Evolutionary conservation across 805 yeast species (phyloP), one percentile per base, ranked within the genome.

Genomic region (Myxozyma melibiosi): DNA sequence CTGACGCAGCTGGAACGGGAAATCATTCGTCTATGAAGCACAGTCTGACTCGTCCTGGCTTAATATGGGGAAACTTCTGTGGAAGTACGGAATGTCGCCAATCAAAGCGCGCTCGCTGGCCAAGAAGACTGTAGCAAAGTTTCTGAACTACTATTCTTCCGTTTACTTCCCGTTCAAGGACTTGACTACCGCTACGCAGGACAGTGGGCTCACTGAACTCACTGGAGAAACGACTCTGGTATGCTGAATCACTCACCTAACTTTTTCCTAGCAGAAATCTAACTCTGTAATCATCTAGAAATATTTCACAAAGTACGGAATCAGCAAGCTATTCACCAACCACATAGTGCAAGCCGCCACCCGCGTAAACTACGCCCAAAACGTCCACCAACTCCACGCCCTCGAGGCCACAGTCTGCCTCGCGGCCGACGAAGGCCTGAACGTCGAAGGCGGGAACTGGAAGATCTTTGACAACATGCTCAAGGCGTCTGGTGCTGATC

Each of bases 381-480:
- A 76, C 53, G 47, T 77, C 6, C 65, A 72, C 44, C 68, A 74
- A n/a, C 71, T 78, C n/a, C 80, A 78, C 53, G 76, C 74, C 0
- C 57, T 79, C 18, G 82, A 76, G 0, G 69, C 76, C 0, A 47
- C 73, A 27, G 78, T 79, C 14, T 67, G 76, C 11, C 31, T 77
- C 25, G 72, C 78, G 2, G 76, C 80, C 0, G 67, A 67, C 1
- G 72, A 69, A 11, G 74, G 75, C 1, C 53, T 61, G 9, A 61
- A 68, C 3, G 73, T 80, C 2, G 62, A 66, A 2, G 82, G 82
- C 4, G 83, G 83, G 4, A 79, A 79, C 59, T 74, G 70, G 64
- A 68, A 67, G 52, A 73, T 80, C 16, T 79, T 80, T 62, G 74
- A 75, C 27, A 64, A 64, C 4, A 74, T 78, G 69, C 60, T 76